These are phyloP conservation scores for Incumbomyces delicatus DNA, from an alignment of 2,329 filamentous ascomycete genomes.

Conservation along the genomic window DNA sequence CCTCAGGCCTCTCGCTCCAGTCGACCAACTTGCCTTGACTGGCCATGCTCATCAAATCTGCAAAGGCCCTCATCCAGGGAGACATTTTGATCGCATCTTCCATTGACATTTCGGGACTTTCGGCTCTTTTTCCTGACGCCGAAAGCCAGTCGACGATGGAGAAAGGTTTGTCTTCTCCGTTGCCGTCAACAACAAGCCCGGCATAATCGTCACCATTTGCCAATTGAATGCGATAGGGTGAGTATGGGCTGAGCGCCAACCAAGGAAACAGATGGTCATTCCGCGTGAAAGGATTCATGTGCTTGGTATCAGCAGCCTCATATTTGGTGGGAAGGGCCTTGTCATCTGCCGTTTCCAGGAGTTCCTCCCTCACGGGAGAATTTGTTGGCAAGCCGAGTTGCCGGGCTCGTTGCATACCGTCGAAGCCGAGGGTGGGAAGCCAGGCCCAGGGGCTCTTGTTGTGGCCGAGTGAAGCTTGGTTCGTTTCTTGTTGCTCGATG, in stretches of 20 bases:
- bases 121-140: no score
- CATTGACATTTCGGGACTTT: no score
- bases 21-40: slow-evolving; percentile 31
- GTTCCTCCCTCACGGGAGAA: no score
- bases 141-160: neutral
- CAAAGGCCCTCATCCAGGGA: slow-evolving; percentile 48
- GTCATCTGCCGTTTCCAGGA: no score
- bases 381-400: no score
- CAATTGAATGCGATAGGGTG: slow-evolving; percentile 33
- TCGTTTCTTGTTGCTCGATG: neutral
- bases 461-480: neutral
- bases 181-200: slow-evolving; percentile 12
- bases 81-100: no score
- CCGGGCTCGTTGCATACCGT: neutral
- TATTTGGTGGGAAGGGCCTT: no score
- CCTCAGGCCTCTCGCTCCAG: neutral
- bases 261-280: slow-evolving; percentile 31
- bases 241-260: slow-evolving; percentile 43
- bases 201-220: neutral
- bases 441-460: neutral
- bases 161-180: slow-evolving; percentile 28
- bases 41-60: slow-evolving; percentile 46
- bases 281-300: slow-evolving; percentile 24
- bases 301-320: neutral
- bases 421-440: neutral